These are phyloP conservation scores for Setaria viridis DNA, from an alignment of 202 grass and related monocot genomes.

Conservation along the genomic window DNA sequence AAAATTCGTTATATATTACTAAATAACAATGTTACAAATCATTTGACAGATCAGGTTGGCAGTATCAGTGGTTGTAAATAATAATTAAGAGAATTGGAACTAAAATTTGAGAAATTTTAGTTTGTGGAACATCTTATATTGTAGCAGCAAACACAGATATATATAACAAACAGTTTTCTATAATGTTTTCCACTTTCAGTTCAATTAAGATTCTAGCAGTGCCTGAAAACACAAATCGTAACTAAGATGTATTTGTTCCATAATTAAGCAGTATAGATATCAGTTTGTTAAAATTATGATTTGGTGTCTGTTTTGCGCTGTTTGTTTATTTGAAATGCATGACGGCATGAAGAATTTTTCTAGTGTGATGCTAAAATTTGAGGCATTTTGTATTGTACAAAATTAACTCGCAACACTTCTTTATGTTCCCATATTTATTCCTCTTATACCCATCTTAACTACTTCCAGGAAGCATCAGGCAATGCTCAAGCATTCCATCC, in stretches of 20 bases:
- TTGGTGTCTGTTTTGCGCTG: background rate
- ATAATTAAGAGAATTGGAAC: conserved; percentile 12
- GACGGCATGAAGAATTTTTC: conserved; percentile 1
- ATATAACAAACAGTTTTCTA: background rate
- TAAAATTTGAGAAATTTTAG: background rate
- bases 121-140: conserved; percentile 3
- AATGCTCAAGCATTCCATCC: conserved; percentile 57
- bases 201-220: background rate
- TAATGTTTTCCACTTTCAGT: conserved; percentile 7
- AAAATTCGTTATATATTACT: conserved; percentile 4
- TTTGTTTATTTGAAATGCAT: conserved; percentile 28
- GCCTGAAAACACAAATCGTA: conserved; percentile 22
- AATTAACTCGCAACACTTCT: conserved; percentile 25
- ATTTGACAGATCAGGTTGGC: background rate
- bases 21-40: background rate
- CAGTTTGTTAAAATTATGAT: background rate
- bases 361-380: conserved; percentile 4
- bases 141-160: background rate
- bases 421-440: conserved; percentile 17
- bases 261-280: background rate
- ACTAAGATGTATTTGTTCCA: background rate
- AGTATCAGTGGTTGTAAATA: background rate
- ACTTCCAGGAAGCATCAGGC: conserved; percentile 79
- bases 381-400: conserved; percentile 23
- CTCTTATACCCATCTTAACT: conserved; percentile 32